These are phyloP conservation scores for Neurospora sp. DNA, from an alignment of 2,329 filamentous ascomycete genomes.

Conservation along the genomic window DNA sequence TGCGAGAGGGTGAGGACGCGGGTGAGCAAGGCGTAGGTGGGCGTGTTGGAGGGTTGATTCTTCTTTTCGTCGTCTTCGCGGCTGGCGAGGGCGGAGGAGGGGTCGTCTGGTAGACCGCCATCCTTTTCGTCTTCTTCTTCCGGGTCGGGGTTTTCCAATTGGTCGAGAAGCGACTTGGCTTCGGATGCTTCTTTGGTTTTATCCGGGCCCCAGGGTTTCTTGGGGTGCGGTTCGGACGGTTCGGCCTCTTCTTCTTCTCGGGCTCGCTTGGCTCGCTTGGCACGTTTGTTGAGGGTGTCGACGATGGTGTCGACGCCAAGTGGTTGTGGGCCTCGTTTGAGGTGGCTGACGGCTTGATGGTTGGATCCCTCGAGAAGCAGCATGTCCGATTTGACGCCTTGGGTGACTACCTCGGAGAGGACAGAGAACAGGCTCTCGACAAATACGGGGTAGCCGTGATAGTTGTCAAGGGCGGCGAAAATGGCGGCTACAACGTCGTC, in stretches of 20 bases:
- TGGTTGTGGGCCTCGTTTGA: constrained; percentile 25
- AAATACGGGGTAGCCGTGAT: constrained; percentile 81
- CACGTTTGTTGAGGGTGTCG: constrained; percentile 56
- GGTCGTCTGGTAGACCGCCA: constrained; percentile 25
- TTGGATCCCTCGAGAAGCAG: constrained; percentile 36
- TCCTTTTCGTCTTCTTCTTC: constrained; percentile 24
- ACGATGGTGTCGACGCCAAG: constrained; percentile 35
- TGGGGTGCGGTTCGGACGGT: constrained; percentile 22
- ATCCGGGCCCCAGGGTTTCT: constrained; percentile 23
- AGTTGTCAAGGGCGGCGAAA: constrained; percentile 87
- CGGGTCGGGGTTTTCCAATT: constrained; percentile 18
- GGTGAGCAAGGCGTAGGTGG: constrained; percentile 71
- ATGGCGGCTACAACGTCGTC: constrained; percentile 88
- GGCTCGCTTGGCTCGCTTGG: constrained; percentile 30
- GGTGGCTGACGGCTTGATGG: constrained; percentile 29
- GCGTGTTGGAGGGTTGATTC: constrained; percentile 56
- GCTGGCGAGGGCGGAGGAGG: constrained; percentile 21
- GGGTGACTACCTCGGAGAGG: constrained; percentile 71
- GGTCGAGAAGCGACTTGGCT: constrained; percentile 23
- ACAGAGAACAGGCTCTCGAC: constrained; percentile 81
- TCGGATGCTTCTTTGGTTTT: constrained; percentile 21
- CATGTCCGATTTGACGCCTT: constrained; percentile 56
- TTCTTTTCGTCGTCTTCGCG: constrained; percentile 22
- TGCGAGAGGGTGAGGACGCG: constrained; percentile 78
- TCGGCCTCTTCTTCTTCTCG: constrained; percentile 23